These are phyloP conservation scores for Mariannaea sp. DNA, from an alignment of 2,329 filamentous ascomycete species.

Conservation along the genomic window DNA sequence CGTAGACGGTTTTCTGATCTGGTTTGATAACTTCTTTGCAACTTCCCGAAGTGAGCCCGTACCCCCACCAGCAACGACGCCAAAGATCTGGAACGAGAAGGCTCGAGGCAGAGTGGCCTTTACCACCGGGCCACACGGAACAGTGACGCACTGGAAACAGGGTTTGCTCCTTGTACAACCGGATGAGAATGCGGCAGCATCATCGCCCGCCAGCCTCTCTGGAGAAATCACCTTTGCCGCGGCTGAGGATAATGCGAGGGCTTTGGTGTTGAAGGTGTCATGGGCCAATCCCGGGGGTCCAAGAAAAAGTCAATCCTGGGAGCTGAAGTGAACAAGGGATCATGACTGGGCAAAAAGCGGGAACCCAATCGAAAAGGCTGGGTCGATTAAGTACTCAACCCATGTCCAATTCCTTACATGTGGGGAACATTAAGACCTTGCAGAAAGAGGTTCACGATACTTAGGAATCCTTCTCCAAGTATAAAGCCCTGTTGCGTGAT, in stretches of 20 bases:
- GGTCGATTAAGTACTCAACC: background rate
- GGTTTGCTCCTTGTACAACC: conserved; percentile 73
- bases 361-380: too few species aligned
- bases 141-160: conserved; percentile 90
- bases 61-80: conserved; percentile 57
- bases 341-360: too few species aligned
- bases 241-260: conserved; percentile 70
- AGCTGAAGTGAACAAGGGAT: conserved; percentile 49
- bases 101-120: conserved; percentile 73
- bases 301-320: conserved; percentile 56
- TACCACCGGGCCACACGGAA: conserved; percentile 79
- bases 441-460: conserved; percentile 85
- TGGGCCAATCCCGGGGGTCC: conserved; percentile 59
- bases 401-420: conserved; percentile 49
- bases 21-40: conserved; percentile 94
- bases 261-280: conserved; percentile 65
- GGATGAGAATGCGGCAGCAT: conserved; percentile 52
- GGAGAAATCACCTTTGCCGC: conserved; percentile 75
- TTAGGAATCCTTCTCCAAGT: conserved; percentile 87
- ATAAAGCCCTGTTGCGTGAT: conserved; percentile 70
- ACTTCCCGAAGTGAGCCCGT: conserved; percentile 60
- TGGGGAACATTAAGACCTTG: conserved; percentile 79
- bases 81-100: conserved; percentile 64
- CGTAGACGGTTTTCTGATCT: conserved; percentile 87
- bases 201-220: conserved; percentile 61